Conservation (phyloP, 805 yeast species). For the Candida arabinofermentans region DNA sequence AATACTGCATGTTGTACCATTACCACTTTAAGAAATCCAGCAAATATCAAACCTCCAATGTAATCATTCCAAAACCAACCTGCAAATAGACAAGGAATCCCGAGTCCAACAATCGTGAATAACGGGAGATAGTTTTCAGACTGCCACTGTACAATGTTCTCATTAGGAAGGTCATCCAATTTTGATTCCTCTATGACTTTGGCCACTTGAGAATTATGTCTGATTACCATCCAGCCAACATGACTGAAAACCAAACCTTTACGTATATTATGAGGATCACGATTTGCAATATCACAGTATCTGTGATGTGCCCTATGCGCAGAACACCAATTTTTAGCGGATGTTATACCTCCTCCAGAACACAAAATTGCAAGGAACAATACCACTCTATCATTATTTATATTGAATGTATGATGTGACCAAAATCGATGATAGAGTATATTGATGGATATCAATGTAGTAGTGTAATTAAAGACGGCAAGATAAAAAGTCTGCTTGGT, state of each 20-base stretch:
- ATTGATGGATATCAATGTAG: slow-evolving; percentile 69
- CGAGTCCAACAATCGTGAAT: slow-evolving; percentile 41
- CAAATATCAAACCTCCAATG: slow-evolving; percentile 72
- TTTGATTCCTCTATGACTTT: slow-evolving; percentile 37
- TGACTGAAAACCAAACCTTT: slow-evolving; percentile 81
- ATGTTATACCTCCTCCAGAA: slow-evolving; percentile 71
- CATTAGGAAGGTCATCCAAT: slow-evolving; percentile 62
- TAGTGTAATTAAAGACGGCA: slow-evolving; percentile 49
- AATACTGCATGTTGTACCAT: slow-evolving; percentile 77
- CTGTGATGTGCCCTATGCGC: slow-evolving; percentile 90
- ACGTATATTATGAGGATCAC: slow-evolving; percentile 83
- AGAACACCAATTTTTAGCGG: slow-evolving; percentile 74
- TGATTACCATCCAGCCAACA: slow-evolving; percentile 80
- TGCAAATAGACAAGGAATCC: slow-evolving; percentile 63
- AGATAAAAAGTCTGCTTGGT: slow-evolving; percentile 40
- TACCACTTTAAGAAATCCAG: slow-evolving; percentile 69
- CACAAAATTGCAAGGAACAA: slow-evolving; percentile 56
- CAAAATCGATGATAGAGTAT: slow-evolving; percentile 81
- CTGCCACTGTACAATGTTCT: slow-evolving; percentile 59
- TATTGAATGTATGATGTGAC: slow-evolving; percentile 55
- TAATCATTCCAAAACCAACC: slow-evolving; percentile 71
- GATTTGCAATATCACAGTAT: slow-evolving; percentile 72
- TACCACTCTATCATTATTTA: slow-evolving; percentile 41
- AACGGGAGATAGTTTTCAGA: slow-evolving; percentile 63
- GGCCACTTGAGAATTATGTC: slow-evolving; percentile 54